Conservation (phyloP, 495 filamentous ascomycete species). For the Penicillium angulare region DNA sequence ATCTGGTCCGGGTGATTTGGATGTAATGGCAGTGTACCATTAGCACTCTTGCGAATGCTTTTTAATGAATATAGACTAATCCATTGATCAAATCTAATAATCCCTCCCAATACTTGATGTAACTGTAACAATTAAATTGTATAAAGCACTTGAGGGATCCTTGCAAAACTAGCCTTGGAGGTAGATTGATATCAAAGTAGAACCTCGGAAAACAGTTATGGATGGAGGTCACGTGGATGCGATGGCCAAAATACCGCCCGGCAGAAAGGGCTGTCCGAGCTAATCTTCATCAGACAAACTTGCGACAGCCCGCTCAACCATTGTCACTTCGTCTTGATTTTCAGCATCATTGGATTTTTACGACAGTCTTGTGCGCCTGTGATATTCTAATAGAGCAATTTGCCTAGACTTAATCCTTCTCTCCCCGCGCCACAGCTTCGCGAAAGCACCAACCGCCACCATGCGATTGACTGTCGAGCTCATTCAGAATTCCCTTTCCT, state of each 20-base stretch:
- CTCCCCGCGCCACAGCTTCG: background rate
- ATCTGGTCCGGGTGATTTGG: slow-evolving; percentile 23
- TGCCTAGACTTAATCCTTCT: background rate
- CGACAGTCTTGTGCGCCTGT: background rate
- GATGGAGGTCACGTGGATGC: too few relatives aligned
- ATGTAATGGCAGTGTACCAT: slow-evolving; percentile 28
- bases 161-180: too few relatives aligned
- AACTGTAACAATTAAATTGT: too few relatives aligned
- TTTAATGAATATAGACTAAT: slow-evolving; percentile 31
- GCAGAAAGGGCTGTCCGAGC: slow-evolving; percentile 27
- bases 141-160: too few relatives aligned
- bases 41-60: slow-evolving; percentile 10
- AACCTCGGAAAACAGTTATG: too few relatives aligned
- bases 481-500: slow-evolving; percentile 86
- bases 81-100: slow-evolving; percentile 6
- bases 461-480: slow-evolving; percentile 97
- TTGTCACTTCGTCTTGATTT: slow-evolving; percentile 12
- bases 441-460: slow-evolving; percentile 25
- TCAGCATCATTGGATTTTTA: background rate
- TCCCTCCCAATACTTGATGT: background rate
- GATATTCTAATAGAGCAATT: background rate
- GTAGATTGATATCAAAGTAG: too few relatives aligned
- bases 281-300: slow-evolving; percentile 22
- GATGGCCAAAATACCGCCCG: too few relatives aligned
- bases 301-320: slow-evolving; percentile 16